Percentiles rank a stretch among this genome's conserved stretches.
Evolutionary conservation across 495 filamentous ascomycete species (phyloP).

Genomic region (Annulohypoxylon nitens): DNA sequence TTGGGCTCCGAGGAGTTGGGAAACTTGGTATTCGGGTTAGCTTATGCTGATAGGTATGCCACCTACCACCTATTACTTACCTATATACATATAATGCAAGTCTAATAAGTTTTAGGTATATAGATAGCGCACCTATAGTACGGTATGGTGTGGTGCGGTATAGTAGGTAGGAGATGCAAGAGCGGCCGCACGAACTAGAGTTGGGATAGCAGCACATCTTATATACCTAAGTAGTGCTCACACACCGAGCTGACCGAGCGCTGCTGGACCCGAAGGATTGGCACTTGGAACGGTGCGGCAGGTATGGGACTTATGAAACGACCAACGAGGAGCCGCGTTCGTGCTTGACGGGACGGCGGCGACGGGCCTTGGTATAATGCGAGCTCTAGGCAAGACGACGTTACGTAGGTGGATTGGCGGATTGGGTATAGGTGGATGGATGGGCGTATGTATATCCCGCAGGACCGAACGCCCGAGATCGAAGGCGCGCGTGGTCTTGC

Average conservation of each 20-base stretch:
- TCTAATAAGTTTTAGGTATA: too few relatives aligned
- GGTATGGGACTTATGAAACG: neutral
- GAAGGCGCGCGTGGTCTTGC: neutral
- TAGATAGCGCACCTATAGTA: neutral
- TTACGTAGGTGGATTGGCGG: neutral
- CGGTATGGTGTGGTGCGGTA: neutral
- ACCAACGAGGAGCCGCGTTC: neutral
- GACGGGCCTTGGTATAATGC: neutral
- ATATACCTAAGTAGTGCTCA: neutral
- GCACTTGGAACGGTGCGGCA: neutral
- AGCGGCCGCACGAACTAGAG: neutral
- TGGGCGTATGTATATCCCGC: neutral
- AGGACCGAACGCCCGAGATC: conserved; percentile 12
- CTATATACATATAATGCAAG: too few relatives aligned
- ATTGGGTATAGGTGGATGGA: neutral
- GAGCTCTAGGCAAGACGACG: neutral
- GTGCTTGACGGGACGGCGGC: neutral
- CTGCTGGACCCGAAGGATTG: conserved; percentile 13
- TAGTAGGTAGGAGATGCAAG: neutral
- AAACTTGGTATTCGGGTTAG: neutral
- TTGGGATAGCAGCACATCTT: conserved; percentile 1
- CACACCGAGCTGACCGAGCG: conserved; percentile 3
- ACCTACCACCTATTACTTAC: too few relatives aligned
- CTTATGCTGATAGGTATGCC: neutral
- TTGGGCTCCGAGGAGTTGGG: neutral